phyloP scores from a whole-genome alignment of 2,329 filamentous ascomycete genomes.

The Lachnellula arida region DNA sequence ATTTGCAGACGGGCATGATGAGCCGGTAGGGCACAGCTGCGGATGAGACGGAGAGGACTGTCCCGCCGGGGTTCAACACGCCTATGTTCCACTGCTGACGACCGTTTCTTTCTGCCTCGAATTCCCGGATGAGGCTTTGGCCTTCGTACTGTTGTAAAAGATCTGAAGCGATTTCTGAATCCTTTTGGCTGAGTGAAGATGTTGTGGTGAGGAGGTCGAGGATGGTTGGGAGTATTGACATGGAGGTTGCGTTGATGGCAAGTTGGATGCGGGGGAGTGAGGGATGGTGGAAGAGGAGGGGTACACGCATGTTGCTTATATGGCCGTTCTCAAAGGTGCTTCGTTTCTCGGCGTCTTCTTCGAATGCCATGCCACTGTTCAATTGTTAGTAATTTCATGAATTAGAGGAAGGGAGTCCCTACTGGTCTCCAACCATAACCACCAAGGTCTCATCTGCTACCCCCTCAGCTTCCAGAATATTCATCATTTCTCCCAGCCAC shows the following conservation, averaged over 20 bases:
- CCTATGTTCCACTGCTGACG: conserved; percentile 28
- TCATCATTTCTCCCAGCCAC: conserved; percentile 9
- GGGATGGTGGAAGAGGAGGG: conserved; percentile 40
- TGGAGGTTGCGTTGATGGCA: conserved; percentile 35
- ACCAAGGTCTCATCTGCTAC: conserved; percentile 42
- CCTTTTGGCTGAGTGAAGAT: conserved; percentile 33
- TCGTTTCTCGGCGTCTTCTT: conserved; percentile 34
- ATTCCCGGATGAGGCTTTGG: conserved; percentile 41
- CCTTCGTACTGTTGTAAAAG: conserved; percentile 41
- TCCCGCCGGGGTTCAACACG: conserved; percentile 25
- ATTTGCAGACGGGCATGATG: conserved; percentile 23
- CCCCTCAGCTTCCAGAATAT: conserved; percentile 36
- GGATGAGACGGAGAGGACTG: conserved; percentile 19
- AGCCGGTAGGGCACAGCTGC: conserved; percentile 18
- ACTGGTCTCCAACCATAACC: conserved; percentile 40
- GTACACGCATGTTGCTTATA: conserved; percentile 40
- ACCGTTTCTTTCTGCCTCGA: conserved; percentile 31
- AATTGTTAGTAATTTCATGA: background rate
- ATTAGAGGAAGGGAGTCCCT: background rate
- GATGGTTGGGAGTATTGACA: conserved; percentile 42
- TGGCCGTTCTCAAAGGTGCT: conserved; percentile 41
- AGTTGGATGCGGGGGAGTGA: conserved; percentile 38
- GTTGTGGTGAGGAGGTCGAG: conserved; percentile 41
- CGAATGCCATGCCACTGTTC: conserved; percentile 36
- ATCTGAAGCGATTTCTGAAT: conserved; percentile 32